Conservation (phyloP, 2,329 filamentous ascomycete genomes). For the Lojkania enalia region DNA sequence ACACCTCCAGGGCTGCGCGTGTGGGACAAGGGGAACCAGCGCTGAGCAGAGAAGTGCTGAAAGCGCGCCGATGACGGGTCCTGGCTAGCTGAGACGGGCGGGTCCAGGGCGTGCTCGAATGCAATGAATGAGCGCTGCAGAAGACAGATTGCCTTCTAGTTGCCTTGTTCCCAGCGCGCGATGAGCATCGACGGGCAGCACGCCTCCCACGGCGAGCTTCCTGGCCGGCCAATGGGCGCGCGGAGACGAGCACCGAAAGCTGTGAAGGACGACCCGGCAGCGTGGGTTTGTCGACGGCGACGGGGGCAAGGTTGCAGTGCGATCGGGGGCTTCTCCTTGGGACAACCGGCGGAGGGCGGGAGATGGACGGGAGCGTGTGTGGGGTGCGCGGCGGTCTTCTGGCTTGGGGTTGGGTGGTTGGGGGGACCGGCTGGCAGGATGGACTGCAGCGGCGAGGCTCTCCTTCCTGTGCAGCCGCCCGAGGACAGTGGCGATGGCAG, state of each 20-base stretch:
- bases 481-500: no score
- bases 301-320: slow-evolving; percentile 24
- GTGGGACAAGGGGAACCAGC: slow-evolving; percentile 16
- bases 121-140: slow-evolving; percentile 31
- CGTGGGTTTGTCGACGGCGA: slow-evolving; percentile 23
- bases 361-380: neutral
- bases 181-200: slow-evolving; percentile 17
- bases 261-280: slow-evolving; percentile 26
- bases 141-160: slow-evolving; percentile 35
- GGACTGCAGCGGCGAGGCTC: neutral
- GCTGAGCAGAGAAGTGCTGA: slow-evolving; percentile 19
- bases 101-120: slow-evolving; percentile 28
- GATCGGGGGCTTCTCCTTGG: slow-evolving; percentile 17
- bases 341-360: neutral
- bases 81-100: slow-evolving; percentile 39
- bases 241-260: slow-evolving; percentile 23
- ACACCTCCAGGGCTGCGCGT: slow-evolving; percentile 6
- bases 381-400: neutral
- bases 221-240: slow-evolving; percentile 30
- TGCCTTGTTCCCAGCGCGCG: slow-evolving; percentile 30
- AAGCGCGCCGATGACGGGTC: slow-evolving; percentile 23
- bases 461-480: no score
- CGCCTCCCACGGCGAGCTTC: slow-evolving; percentile 28
- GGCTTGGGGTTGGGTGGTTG: neutral
- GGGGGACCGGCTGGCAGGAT: neutral